A percentile compares a stretch with the other conserved stretches of the same genome.
Conservation (phyloP, 2,329 filamentous ascomycete genomes). For the Amphichorda felina region DNA sequence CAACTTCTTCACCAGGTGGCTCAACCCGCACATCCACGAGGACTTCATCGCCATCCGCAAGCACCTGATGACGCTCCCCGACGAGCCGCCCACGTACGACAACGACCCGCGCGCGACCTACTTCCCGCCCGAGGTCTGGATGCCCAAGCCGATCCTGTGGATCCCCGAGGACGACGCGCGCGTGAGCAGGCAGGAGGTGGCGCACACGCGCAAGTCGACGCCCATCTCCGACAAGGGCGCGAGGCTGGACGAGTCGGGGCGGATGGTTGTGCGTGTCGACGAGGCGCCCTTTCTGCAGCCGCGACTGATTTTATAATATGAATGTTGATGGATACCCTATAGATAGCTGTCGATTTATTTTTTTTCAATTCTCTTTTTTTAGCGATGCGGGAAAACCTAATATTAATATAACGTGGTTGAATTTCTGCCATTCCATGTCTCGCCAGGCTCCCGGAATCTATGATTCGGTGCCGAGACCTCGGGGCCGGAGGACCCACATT, state of each 20-base stretch:
- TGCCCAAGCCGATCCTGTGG: constrained; percentile 62
- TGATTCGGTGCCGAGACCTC: too few relatives aligned
- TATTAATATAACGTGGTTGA: too few relatives aligned
- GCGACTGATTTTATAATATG: constrained; percentile 30
- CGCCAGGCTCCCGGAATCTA: too few relatives aligned
- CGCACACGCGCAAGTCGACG: constrained; percentile 58
- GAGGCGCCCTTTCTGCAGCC: constrained; percentile 22
- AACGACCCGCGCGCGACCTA: constrained; percentile 44
- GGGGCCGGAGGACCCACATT: too few relatives aligned
- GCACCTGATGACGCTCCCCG: constrained; percentile 41
- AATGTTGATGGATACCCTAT: too few relatives aligned
- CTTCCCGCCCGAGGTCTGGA: constrained; percentile 54
- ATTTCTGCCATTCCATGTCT: too few relatives aligned
- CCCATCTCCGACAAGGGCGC: constrained; percentile 57
- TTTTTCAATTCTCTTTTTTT: too few relatives aligned
- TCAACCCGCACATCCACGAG: constrained; percentile 67
- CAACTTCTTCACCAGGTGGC: constrained; percentile 53
- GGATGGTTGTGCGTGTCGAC: constrained; percentile 21
- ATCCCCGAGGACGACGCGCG: constrained; percentile 66
- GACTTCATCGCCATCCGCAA: constrained; percentile 67
- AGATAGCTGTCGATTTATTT: too few relatives aligned
- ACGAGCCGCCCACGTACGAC: constrained; percentile 45
- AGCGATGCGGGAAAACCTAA: too few relatives aligned
- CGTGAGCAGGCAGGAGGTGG: constrained; percentile 66
- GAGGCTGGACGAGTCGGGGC: constrained; percentile 18